Percentiles rank a stretch among this genome's conserved stretches.
Conservation (phyloP, 1,284 basidiomycete genomes). For the Leccinum insigne region DNA sequence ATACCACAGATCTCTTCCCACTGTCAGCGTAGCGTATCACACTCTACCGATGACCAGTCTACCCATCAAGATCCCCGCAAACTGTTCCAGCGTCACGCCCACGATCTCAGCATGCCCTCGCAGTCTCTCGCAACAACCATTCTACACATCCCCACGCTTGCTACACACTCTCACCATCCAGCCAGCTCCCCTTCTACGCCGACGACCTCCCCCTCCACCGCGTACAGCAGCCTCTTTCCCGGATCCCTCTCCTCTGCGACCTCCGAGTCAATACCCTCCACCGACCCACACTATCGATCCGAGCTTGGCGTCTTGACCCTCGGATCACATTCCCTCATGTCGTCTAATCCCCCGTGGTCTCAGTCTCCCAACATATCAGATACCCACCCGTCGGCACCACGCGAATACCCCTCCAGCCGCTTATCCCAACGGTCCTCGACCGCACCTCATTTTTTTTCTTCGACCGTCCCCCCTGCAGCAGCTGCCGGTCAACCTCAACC, state of each 20-base stretch:
- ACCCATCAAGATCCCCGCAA: constrained; percentile 12
- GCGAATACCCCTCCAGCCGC: neutral
- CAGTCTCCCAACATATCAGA: constrained; percentile 22
- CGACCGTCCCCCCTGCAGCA: neutral
- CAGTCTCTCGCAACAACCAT: constrained; percentile 17
- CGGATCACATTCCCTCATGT: too few species aligned
- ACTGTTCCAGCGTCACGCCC: constrained; percentile 12
- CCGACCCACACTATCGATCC: constrained; percentile 16
- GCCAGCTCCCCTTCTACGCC: constrained; percentile 29
- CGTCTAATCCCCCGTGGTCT: constrained; percentile 15
- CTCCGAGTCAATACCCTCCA: constrained; percentile 24
- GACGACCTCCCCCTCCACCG: constrained; percentile 29
- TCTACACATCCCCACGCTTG: constrained; percentile 2
- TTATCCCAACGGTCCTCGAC: constrained; percentile 18
- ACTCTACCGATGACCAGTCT: constrained; percentile 19
- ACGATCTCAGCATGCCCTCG: constrained; percentile 19
- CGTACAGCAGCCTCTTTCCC: constrained; percentile 19
- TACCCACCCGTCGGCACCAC: constrained; percentile 4
- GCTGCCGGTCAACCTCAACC: neutral
- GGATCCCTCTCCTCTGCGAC: constrained; percentile 28
- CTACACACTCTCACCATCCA: constrained; percentile 7
- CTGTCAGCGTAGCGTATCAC: constrained; percentile 20
- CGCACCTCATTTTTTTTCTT: constrained; percentile 5
- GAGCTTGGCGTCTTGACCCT: constrained; percentile 18
- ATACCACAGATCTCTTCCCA: neutral